Base-by-base conservation (phyloP, 2,329 filamentous ascomycete genomes). In the Colletotrichum sp. region DNA sequence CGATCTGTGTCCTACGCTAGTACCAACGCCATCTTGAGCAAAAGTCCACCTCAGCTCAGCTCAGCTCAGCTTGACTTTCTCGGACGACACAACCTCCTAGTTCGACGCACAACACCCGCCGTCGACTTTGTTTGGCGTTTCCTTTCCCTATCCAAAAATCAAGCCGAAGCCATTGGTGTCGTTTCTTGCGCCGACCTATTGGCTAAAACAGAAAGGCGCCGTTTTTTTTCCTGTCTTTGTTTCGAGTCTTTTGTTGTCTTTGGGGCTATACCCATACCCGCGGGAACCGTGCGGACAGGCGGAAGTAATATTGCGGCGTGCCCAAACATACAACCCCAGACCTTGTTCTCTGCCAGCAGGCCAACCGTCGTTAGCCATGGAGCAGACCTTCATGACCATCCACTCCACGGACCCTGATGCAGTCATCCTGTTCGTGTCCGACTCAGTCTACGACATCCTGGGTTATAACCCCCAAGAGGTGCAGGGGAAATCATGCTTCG, bases 371-470 rank as follows among this genome's bases (percentile, higher is more conserved):
- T 77, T 78, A 81, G 84, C 82, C 78, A 95, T 95, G 94, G 94
- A 96, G 85, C 94, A 94, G 79, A 97, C 95, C 36, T 98, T 98
- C 86, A 97, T 98, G 87, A 96, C 95, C 79, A 97, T 98, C 82
- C 95, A 97, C 83, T 78, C 66, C 49, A 76, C 79, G 96, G 95
- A 96, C 84, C 89, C 96, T 76, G 93, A 96, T 82, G 95, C 95
- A 80, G 94, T 92, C 78, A 94, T 98, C 77, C 90, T 96, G 77
- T 98, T 96, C 85, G 94, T 93, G 24, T 98, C 95, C 67, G 94
- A 96, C 80, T 97, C 95, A 4, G 92, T 98, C 78, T 88, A 92
- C 80, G 95, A 98, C 80, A 95, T 98, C 77, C 90, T 98, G 57
- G 95, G 95, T 69, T 96, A 95, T 81, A 89, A 91, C 24, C 94